Evolutionary conservation across 495 filamentous ascomycete species (phyloP).

Genomic region (Xylaria grammica): DNA sequence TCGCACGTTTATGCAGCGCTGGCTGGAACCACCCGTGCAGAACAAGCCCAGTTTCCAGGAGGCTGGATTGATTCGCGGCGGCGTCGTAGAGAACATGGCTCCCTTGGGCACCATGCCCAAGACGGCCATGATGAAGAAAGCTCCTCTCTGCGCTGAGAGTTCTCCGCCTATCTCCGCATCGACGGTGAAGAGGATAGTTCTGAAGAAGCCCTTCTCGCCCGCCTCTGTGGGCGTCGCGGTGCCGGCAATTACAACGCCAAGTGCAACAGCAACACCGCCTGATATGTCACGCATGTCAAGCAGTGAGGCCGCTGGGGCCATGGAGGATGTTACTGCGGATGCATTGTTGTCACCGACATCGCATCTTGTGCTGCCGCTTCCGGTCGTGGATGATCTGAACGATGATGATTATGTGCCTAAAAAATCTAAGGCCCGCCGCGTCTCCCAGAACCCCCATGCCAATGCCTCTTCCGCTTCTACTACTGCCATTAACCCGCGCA

Average conservation of each 20-base stretch:
- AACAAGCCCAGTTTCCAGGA: constrained; percentile 75
- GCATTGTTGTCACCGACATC: constrained; percentile 29
- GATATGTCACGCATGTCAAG: constrained; percentile 13
- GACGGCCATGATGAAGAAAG: constrained; percentile 49
- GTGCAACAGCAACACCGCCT: constrained; percentile 18
- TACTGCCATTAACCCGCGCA: constrained; percentile 22
- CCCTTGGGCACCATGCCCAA: constrained; percentile 69
- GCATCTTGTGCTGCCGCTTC: constrained; percentile 23
- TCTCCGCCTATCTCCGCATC: constrained; percentile 32
- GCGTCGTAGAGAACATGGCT: constrained; percentile 72
- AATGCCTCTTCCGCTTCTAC: constrained; percentile 10
- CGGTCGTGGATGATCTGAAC: constrained; percentile 20
- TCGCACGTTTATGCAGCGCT: constrained; percentile 56
- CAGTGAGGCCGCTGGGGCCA: constrained; percentile 1
- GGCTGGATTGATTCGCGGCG: constrained; percentile 62
- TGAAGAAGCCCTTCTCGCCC: constrained; percentile 39
- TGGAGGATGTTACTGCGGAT: constrained; percentile 13
- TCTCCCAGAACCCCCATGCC: constrained; percentile 5
- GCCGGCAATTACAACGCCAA: constrained; percentile 19
- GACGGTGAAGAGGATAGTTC: constrained; percentile 44
- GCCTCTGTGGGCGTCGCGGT: constrained; percentile 25
- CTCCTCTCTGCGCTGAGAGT: constrained; percentile 27
- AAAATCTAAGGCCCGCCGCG: constrained; percentile 30
- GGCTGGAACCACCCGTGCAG: constrained; percentile 74
- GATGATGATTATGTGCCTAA: constrained; percentile 37